Conservation (phyloP, 345 rosid species). For the Gynandropsis gynandra region DNA sequence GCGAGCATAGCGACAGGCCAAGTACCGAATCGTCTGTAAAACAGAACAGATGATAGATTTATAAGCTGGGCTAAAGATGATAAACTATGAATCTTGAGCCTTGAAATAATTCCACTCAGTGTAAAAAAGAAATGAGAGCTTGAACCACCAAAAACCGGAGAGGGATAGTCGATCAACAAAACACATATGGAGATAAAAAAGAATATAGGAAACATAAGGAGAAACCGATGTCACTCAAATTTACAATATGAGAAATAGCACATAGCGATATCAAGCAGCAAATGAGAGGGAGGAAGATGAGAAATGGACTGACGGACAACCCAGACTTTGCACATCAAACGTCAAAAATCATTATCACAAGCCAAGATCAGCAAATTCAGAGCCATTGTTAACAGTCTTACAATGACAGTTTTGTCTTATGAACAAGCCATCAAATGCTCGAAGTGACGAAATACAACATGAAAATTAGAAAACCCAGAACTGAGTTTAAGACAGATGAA, state of each 20-base stretch:
- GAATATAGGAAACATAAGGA: too few relatives aligned
- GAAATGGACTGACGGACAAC: neutral
- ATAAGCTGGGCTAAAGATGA: too few relatives aligned
- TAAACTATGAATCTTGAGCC: too few relatives aligned
- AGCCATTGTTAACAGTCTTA: neutral
- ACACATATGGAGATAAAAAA: too few relatives aligned
- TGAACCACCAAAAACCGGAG: too few relatives aligned
- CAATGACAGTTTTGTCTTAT: neutral
- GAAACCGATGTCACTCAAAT: neutral
- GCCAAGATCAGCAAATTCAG: neutral
- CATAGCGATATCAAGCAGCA: conserved; percentile 8
- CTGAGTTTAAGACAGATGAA: too few relatives aligned
- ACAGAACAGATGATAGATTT: neutral
- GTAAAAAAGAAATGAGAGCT: too few relatives aligned
- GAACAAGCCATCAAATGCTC: too few relatives aligned
- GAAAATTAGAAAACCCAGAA: too few relatives aligned
- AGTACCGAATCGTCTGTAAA: conserved; percentile 72
- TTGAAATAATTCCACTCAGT: too few relatives aligned
- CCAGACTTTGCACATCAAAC: neutral
- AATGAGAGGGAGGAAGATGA: neutral
- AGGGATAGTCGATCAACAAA: too few relatives aligned
- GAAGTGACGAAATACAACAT: too few relatives aligned
- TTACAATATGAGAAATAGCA: conserved; percentile 1
- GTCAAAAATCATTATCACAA: neutral
- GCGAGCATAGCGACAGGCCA: conserved; percentile 98